These are phyloP conservation scores for Linnemannia zychae DNA, from an alignment of 192 early-diverging fungal genomes.

Conservation along the genomic window DNA sequence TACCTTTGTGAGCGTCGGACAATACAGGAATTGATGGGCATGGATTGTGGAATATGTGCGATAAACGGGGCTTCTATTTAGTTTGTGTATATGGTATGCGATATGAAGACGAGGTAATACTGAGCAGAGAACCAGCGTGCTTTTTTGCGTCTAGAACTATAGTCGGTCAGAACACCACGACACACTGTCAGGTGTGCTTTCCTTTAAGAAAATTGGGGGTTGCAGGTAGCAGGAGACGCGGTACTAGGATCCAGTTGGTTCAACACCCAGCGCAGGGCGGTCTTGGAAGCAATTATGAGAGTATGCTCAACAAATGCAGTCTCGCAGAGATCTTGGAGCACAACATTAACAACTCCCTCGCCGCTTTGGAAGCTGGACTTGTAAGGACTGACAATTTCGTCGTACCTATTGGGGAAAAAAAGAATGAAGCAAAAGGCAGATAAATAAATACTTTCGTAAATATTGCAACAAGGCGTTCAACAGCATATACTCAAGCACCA, in stretches of 20 bases:
- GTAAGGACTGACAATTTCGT: slow-evolving; percentile 12
- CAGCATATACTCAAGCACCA: background rate
- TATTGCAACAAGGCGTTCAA: background rate
- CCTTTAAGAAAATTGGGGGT: background rate
- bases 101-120: background rate
- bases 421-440: background rate
- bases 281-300: background rate
- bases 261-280: slow-evolving; percentile 1
- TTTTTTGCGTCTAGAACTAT: background rate
- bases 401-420: background rate
- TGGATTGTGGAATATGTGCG: background rate
- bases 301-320: background rate
- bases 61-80: background rate
- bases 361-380: slow-evolving; percentile 4
- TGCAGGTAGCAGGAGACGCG: background rate
- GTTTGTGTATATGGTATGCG: background rate
- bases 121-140: background rate
- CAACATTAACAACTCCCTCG: background rate
- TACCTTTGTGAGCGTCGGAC: no score
- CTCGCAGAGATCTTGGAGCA: slow-evolving; percentile 10
- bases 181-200: background rate
- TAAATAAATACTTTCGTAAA: background rate
- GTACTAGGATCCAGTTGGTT: slow-evolving; percentile 13
- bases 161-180: background rate
- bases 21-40: no score